Percentiles rank a stretch among this genome's conserved stretches.
Conservation (phyloP, 306 rosid genomes). For the Cicer yamashitae region DNA sequence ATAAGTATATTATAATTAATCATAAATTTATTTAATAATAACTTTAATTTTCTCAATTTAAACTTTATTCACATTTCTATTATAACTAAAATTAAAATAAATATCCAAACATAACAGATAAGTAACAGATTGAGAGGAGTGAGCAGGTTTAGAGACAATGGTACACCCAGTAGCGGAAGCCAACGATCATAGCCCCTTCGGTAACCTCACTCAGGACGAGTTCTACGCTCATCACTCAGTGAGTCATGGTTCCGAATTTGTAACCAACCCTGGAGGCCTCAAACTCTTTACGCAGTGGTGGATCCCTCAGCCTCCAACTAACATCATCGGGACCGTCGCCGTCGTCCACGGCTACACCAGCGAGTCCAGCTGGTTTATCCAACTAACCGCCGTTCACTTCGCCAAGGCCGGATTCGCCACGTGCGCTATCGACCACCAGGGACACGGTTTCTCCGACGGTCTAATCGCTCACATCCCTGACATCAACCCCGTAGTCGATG, state of each 20-base stretch:
- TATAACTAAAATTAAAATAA: too few relatives aligned
- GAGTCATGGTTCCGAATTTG: constrained; percentile 71
- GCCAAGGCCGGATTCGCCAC: constrained; percentile 81
- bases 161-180: constrained; percentile 86
- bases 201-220: constrained; percentile 65
- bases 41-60: too few relatives aligned
- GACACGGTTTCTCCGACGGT: constrained; percentile 98
- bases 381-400: constrained; percentile 83
- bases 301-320: constrained; percentile 74
- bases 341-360: constrained; percentile 94
- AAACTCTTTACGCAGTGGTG: constrained; percentile 94
- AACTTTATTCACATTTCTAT: too few relatives aligned
- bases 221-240: constrained; percentile 85
- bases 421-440: constrained; percentile 95
- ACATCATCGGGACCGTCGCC: constrained; percentile 63
- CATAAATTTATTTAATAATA: too few relatives aligned
- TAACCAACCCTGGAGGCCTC: constrained; percentile 73
- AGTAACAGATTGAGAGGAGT: neutral
- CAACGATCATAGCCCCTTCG: constrained; percentile 77
- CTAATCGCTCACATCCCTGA: constrained; percentile 85
- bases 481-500: constrained; percentile 83
- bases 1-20: too few relatives aligned
- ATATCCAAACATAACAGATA: neutral
- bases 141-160: constrained; percentile 52
- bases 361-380: constrained; percentile 94